phyloP scores from a whole-genome alignment of 148 eudicot species.

The Chenopodium formosanum region DNA sequence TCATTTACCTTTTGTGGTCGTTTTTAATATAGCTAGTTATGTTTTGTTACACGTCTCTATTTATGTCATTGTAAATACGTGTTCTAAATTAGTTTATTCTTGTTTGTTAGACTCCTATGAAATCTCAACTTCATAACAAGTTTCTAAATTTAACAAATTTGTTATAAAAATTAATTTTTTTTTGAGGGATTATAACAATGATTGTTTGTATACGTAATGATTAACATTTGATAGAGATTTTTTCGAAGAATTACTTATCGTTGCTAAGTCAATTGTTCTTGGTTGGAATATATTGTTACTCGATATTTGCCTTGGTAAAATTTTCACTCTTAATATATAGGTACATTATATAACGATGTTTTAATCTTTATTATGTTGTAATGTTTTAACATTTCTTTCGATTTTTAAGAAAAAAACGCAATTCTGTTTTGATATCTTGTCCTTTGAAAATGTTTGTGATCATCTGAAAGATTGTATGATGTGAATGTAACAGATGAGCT shows the following conservation, averaged over 20 bases:
- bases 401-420: background rate
- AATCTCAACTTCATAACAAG: background rate
- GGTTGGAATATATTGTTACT: background rate
- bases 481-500: conserved; percentile 37
- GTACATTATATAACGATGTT: background rate
- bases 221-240: too few species aligned
- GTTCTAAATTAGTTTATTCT: background rate
- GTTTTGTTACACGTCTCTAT: background rate
- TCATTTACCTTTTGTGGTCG: background rate
- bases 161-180: too few species aligned
- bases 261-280: too few species aligned
- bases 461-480: background rate
- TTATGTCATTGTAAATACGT: background rate
- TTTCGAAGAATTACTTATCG: too few species aligned
- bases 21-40: background rate
- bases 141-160: background rate
- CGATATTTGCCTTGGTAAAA: background rate
- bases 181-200: background rate
- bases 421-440: background rate
- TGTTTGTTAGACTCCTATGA: background rate
- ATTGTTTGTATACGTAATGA: background rate
- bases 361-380: too few species aligned
- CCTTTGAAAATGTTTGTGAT: background rate
- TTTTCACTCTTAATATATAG: background rate
- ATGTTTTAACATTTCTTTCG: background rate